Conservation (phyloP, 1,284 basidiomycete species). For the Leccinum pachyderme region DNA sequence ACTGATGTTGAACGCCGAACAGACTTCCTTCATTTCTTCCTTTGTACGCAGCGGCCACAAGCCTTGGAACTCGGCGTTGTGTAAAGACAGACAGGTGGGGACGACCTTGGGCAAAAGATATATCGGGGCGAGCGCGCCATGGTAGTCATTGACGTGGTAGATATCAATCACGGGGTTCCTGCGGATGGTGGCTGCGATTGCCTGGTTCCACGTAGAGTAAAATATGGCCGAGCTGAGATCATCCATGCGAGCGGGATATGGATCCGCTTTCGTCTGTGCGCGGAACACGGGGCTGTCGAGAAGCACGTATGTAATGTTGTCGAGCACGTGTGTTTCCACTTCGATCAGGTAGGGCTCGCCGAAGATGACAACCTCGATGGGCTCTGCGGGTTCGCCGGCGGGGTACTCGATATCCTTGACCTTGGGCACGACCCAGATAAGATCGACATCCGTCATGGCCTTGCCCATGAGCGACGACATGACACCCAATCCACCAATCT, state of each 20-base stretch:
- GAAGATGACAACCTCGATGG: conserved; percentile 94
- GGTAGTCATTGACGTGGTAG: conserved; percentile 89
- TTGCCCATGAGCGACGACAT: conserved; percentile 97
- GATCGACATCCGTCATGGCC: conserved; percentile 92
- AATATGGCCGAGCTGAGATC: conserved; percentile 93
- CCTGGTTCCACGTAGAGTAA: conserved; percentile 97
- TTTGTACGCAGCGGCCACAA: conserved; percentile 93
- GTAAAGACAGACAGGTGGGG: conserved; percentile 87
- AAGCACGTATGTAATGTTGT: conserved; percentile 92
- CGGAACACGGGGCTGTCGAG: conserved; percentile 94
- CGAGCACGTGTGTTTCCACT: conserved; percentile 86
- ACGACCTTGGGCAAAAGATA: conserved; percentile 89
- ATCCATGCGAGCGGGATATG: conserved; percentile 94
- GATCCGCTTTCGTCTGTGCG: conserved; percentile 90
- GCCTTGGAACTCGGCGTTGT: conserved; percentile 96
- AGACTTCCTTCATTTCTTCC: conserved; percentile 97
- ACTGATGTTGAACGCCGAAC: conserved; percentile 93
- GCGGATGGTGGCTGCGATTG: conserved; percentile 85
- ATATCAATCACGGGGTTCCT: conserved; percentile 85
- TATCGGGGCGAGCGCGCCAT: conserved; percentile 85
- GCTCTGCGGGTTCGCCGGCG: conserved; percentile 84
- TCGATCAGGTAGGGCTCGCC: conserved; percentile 93
- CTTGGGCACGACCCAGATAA: conserved; percentile 91
- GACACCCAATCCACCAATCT: conserved; percentile 94
- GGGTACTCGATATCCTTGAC: conserved; percentile 92